Conservation (phyloP, 2,329 filamentous ascomycete genomes). For the Aspergillus sp. region DNA sequence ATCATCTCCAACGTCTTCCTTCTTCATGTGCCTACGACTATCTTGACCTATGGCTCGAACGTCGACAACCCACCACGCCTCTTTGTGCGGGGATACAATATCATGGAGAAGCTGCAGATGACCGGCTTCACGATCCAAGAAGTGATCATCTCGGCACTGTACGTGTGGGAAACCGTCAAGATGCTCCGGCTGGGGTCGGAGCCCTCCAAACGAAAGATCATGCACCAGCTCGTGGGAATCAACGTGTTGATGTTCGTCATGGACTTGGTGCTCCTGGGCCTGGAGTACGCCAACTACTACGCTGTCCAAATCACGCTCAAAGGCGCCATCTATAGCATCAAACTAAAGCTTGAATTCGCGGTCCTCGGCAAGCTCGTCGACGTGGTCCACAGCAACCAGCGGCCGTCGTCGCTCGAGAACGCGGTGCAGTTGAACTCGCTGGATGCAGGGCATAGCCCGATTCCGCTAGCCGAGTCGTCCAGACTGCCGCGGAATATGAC, state of each 20-base stretch:
- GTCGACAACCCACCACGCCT: conserved; percentile 19
- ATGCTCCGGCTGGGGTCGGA: conserved; percentile 39
- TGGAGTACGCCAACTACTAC: conserved; percentile 43
- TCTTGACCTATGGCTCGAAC: conserved; percentile 53
- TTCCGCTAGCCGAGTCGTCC: not conserved
- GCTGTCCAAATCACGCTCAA: conserved; percentile 43
- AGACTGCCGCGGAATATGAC: not conserved
- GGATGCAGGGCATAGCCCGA: conserved; percentile 7
- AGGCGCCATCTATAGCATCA: conserved; percentile 38
- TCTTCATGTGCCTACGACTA: conserved; percentile 54
- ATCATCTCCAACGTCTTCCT: conserved; percentile 57
- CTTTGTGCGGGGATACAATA: conserved; percentile 43
- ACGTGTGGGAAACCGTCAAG: conserved; percentile 55
- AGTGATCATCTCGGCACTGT: conserved; percentile 48
- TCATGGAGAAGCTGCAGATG: conserved; percentile 49
- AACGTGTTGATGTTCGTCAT: conserved; percentile 50
- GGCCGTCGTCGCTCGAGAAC: conserved; percentile 21
- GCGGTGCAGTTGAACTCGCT: conserved; percentile 25
- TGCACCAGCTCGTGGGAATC: conserved; percentile 48
- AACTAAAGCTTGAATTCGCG: conserved; percentile 56
- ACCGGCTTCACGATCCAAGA: conserved; percentile 49
- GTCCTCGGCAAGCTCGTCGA: conserved; percentile 51
- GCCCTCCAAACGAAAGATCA: conserved; percentile 31
- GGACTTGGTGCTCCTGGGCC: conserved; percentile 43
- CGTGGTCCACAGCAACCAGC: conserved; percentile 32